Evolutionary conservation across 306 rosid species (phyloP), one percentile per base, ranked within the genome.

Genomic region (Sesbania bispinosa): DNA sequence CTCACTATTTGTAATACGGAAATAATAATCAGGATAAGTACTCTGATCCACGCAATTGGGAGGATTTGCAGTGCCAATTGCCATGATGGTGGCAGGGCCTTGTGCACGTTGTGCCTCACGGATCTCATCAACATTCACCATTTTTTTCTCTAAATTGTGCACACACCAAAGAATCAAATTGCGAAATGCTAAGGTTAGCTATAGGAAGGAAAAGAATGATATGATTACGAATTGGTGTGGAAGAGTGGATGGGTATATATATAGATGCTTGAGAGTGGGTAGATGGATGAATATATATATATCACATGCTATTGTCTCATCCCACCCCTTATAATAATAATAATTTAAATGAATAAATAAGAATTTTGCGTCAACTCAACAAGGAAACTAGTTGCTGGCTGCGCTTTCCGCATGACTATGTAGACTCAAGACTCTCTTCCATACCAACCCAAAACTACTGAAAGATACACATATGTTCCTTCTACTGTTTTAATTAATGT

Each of bases 61-160:
- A 5, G 92, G 92, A 16, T 77, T 83, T 2, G 85, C 83, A 0
- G 93, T 88, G 36, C 89, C 89, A 46, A 88, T 88, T 26, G 88
- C 93, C 82, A 88, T 18, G 32, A 88, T 55, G 0, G 88, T 83
- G 57, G 90, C 93, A 0, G 93, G 85, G 4, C 93, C 93, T 53
- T 85, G 79, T 0, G 90, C 89, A 46, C 88, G 70, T 18, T 85
- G 90, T 72, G 88, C 88, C 61, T 77, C 73, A 38, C 90, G 89
- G 42, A 85, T 84, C 75, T 88, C 92, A 23, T 83, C 85, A 14
- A 77, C 76, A 29, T 3, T 60, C 30, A 18, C 76, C 81, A 77
- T 63, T 13, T 13, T 58, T 14, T 5, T n/a, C 5, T 46, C 19
- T 66, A 11, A 62, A n/a, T n/a, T n/a, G n/a, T n/a, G n/a, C n/a